Conservation (phyloP, 2,329 filamentous ascomycete species). For the Ascocoryne sarcoides region DNA sequence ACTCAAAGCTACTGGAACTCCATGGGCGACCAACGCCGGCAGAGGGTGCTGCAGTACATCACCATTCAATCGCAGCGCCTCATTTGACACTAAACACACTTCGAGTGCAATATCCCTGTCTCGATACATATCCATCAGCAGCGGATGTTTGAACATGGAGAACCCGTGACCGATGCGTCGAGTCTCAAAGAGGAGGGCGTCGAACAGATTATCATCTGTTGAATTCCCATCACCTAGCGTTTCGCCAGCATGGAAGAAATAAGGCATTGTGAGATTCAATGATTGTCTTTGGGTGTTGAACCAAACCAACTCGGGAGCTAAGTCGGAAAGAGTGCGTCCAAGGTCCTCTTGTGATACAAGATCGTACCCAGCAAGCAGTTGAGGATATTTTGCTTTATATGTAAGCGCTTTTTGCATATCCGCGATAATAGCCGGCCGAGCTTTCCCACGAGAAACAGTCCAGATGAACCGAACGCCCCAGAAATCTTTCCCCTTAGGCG, state of each 20-base stretch:
- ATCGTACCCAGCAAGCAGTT: slow-evolving; percentile 80
- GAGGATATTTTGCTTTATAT: slow-evolving; percentile 69
- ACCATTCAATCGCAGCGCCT: slow-evolving; percentile 70
- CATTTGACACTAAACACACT: slow-evolving; percentile 84
- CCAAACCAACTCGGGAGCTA: slow-evolving; percentile 84
- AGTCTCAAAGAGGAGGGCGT: slow-evolving; percentile 79
- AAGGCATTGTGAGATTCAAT: slow-evolving; percentile 74
- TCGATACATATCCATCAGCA: slow-evolving; percentile 81
- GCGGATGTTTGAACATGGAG: slow-evolving; percentile 82
- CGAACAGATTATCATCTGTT: slow-evolving; percentile 77
- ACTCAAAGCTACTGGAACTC: slow-evolving; percentile 73
- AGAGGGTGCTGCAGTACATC: slow-evolving; percentile 72
- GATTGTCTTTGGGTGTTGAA: slow-evolving; percentile 78
- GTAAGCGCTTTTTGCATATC: slow-evolving; percentile 83
- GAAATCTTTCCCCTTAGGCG: slow-evolving; percentile 63
- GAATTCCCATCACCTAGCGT: slow-evolving; percentile 71
- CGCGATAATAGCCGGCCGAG: slow-evolving; percentile 59
- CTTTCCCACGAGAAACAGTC: slow-evolving; percentile 60
- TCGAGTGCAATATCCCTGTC: slow-evolving; percentile 83
- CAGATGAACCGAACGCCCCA: slow-evolving; percentile 83
- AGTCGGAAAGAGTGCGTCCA: slow-evolving; percentile 64
- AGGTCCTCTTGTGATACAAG: slow-evolving; percentile 80
- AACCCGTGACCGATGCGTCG: slow-evolving; percentile 85
- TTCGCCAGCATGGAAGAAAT: slow-evolving; percentile 90
- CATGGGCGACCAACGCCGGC: slow-evolving; percentile 74